phyloP scores from a whole-genome alignment of 2,329 filamentous ascomycete genomes.

The Fusarium sp. region DNA sequence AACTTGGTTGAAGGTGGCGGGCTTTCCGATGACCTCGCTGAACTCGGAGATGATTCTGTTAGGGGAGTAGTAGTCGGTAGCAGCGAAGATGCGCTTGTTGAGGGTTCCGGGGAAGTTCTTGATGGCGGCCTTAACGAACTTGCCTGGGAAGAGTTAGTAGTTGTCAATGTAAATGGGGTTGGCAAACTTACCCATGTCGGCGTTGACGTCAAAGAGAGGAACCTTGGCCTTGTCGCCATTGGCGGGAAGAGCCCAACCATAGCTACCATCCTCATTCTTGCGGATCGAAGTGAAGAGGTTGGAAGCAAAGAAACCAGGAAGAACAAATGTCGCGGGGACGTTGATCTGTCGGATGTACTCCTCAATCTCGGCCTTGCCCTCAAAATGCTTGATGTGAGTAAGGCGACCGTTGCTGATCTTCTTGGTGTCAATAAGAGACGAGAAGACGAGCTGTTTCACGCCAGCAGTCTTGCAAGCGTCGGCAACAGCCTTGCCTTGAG shows the following conservation, averaged over 20 bases:
- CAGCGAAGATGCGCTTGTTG: slow-evolving; percentile 49
- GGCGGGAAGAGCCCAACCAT: slow-evolving; percentile 42
- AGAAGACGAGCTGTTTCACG: slow-evolving; percentile 58
- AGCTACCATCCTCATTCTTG: slow-evolving; percentile 45
- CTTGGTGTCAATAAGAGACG: slow-evolving; percentile 53
- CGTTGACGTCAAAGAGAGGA: slow-evolving; percentile 50
- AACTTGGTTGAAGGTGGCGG: slow-evolving; percentile 44
- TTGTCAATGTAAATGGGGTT: accelerated
- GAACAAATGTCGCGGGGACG: slow-evolving; percentile 61
- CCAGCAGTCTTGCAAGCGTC: slow-evolving; percentile 56
- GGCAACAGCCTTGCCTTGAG: slow-evolving; percentile 56
- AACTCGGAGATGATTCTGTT: slow-evolving; percentile 47
- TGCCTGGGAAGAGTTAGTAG: slow-evolving; percentile 22
- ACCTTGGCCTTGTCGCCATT: slow-evolving; percentile 45
- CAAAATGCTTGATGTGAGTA: slow-evolving; percentile 59
- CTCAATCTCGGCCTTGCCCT: slow-evolving; percentile 65
- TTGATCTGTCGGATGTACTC: slow-evolving; percentile 62
- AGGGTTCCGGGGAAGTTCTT: slow-evolving; percentile 38
- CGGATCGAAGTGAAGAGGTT: slow-evolving; percentile 50
- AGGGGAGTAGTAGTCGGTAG: slow-evolving; percentile 50
- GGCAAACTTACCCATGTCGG: slow-evolving; percentile 51
- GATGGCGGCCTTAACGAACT: slow-evolving; percentile 49
- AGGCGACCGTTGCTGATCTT: slow-evolving; percentile 51
- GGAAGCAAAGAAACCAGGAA: slow-evolving; percentile 64
- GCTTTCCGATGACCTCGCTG: slow-evolving; percentile 48